Conservation (phyloP, 441 rosid genomes). For the Caryocar brasiliense region DNA sequence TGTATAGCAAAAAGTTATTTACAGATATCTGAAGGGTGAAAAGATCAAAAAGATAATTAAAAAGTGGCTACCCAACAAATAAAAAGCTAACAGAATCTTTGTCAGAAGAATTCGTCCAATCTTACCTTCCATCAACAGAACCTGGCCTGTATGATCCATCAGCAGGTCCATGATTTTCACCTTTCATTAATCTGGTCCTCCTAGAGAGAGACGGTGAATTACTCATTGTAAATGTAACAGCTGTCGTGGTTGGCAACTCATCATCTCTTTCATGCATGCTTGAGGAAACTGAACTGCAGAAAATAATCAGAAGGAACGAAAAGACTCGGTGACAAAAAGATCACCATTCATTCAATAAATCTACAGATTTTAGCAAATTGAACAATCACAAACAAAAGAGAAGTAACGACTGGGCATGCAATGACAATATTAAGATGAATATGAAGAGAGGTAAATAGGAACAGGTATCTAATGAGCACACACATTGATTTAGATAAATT, state of each 20-base stretch:
- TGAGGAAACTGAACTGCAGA: conserved; percentile 67
- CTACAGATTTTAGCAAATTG: background rate
- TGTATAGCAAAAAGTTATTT: background rate
- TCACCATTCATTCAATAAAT: background rate
- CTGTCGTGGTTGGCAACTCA: conserved; percentile 76
- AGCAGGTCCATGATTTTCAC: conserved; percentile 55
- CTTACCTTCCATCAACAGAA: conserved; percentile 77
- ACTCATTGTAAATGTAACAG: conserved; percentile 54
- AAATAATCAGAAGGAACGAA: conserved; percentile 25
- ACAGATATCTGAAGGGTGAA: background rate
- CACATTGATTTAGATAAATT: too few species aligned
- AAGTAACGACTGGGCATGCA: too few species aligned
- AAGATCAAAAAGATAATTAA: background rate
- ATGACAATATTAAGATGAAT: too few species aligned
- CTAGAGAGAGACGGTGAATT: conserved; percentile 77
- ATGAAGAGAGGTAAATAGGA: too few species aligned
- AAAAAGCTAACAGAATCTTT: background rate
- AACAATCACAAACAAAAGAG: background rate
- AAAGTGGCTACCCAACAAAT: background rate
- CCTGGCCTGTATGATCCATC: conserved; percentile 63
- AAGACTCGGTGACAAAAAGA: conserved; percentile 5
- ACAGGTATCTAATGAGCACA: too few species aligned
- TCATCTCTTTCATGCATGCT: conserved; percentile 77
- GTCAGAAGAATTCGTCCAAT: background rate
- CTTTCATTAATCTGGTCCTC: conserved; percentile 77